Evolutionary conservation across 768 basidiomycete species (phyloP).

Genomic region (Boletus reticulatus): DNA sequence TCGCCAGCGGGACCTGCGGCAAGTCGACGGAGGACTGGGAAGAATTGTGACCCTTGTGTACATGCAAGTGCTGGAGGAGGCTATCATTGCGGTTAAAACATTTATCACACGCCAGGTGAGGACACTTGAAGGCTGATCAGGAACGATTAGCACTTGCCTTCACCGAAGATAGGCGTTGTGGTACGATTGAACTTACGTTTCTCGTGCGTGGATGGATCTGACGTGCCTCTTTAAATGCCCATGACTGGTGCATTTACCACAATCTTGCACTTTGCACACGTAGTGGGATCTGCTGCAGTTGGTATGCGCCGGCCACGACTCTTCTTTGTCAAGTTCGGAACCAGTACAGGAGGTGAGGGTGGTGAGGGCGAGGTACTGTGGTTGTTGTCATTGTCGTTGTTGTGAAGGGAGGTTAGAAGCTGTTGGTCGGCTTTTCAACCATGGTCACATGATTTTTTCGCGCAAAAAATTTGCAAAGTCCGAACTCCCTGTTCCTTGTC

Average conservation of each 20-base stretch:
- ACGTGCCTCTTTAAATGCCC: constrained; percentile 79
- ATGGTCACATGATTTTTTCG: too few relatives aligned
- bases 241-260: constrained; percentile 71
- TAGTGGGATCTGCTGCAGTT: constrained; percentile 44
- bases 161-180: constrained; percentile 13
- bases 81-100: constrained; percentile 80
- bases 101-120: constrained; percentile 64
- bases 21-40: constrained; percentile 35
- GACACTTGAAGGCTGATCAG: constrained; percentile 68
- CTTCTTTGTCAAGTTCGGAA: constrained; percentile 79
- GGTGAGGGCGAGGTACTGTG: too few relatives aligned
- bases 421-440: too few relatives aligned
- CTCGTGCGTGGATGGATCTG: constrained; percentile 71
- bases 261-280: constrained; percentile 64
- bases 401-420: too few relatives aligned
- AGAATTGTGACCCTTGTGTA: constrained; percentile 50
- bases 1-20: constrained; percentile 24
- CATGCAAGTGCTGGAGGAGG: constrained; percentile 73
- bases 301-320: constrained; percentile 77
- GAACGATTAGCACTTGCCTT: constrained; percentile 20
- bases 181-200: constrained; percentile 56
- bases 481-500: too few relatives aligned
- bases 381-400: too few relatives aligned
- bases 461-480: too few relatives aligned
- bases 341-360: constrained; percentile 66